phyloP scores from a whole-genome alignment of 306 rosid genomes.

The Chamaecrista fasciculata region DNA sequence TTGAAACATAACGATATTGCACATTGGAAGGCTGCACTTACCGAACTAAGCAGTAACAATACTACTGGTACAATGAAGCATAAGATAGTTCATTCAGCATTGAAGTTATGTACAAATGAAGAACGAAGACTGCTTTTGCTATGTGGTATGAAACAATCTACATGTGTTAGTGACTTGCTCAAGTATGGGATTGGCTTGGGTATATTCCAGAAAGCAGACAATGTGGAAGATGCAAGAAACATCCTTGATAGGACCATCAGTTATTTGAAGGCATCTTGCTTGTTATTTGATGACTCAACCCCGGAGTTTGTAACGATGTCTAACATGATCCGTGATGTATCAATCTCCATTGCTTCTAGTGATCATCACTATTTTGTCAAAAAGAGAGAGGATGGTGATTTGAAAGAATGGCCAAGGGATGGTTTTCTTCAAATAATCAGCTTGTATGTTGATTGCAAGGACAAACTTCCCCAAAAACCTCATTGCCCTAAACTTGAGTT shows the following conservation, averaged over 20 bases:
- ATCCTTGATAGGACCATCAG: background rate
- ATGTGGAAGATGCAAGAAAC: background rate
- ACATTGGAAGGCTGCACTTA: background rate
- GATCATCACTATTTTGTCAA: background rate
- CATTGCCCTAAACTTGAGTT: background rate
- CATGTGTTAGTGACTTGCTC: background rate
- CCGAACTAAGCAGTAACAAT: background rate
- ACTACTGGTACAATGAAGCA: too few relatives aligned
- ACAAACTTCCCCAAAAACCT: background rate
- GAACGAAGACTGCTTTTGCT: background rate
- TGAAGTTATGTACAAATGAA: background rate
- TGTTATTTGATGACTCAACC: background rate
- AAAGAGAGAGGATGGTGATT: background rate
- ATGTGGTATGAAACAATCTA: background rate
- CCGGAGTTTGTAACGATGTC: background rate
- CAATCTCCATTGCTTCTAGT: background rate
- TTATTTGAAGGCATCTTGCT: background rate
- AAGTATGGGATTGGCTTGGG: background rate
- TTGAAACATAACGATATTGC: background rate
- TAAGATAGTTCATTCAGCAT: background rate
- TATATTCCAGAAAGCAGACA: background rate
- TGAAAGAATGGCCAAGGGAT: background rate
- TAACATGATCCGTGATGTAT: background rate
- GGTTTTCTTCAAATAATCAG: background rate
- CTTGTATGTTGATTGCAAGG: background rate